Base-by-base conservation (phyloP, 179 eudicot genomes). In the Sideroxylon spinosum region DNA sequence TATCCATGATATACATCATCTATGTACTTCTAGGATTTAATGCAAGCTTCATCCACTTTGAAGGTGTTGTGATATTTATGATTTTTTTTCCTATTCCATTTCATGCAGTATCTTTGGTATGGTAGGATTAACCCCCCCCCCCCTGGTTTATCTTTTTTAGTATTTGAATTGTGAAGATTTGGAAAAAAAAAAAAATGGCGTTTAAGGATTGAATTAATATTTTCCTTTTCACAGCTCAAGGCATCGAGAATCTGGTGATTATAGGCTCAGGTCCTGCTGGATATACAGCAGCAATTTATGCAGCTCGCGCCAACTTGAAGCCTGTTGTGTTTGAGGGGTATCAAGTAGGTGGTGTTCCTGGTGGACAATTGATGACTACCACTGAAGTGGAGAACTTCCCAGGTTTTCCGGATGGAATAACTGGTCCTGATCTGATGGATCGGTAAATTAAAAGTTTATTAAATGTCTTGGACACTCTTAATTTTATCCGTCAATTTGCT, bases 191-290 rank as follows among this genome's bases (percentile, higher is more conserved):
- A n/a, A 66, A 23, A 6, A 11, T 52, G 22, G 52, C n/a, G 6
- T 37, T 32, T 17, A 37, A 22, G 14, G 3, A 37, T 29, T 7
- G 46, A 64, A 49, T 23, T 70, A 1, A 66, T 9, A 10, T 64
- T 78, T 50, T 52, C 78, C 76, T 76, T 84, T 72, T 80, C 74
- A 80, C 87, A 92, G 97, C 79, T 70, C 80, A 76, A 78, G 89
- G 85, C 55, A 81, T 89, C 53, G 99, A 96, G 86, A 96, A 96
- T 84, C 56, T 96, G 82, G 99, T 92, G 16, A 96, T 96, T 78
- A 89, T 96, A 73, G 99, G 99, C 67, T 96, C 99, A 56, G 99
- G 99, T 26, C 99, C 99, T 48, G 99, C 99, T 79, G 99, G 99
- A 68, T 96, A 96, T 78, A 96, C 99, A 9, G 98, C 99, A 74